phyloP scores from a whole-genome alignment of 192 early-diverging fungal genomes.

The Coemansia sp. region DNA sequence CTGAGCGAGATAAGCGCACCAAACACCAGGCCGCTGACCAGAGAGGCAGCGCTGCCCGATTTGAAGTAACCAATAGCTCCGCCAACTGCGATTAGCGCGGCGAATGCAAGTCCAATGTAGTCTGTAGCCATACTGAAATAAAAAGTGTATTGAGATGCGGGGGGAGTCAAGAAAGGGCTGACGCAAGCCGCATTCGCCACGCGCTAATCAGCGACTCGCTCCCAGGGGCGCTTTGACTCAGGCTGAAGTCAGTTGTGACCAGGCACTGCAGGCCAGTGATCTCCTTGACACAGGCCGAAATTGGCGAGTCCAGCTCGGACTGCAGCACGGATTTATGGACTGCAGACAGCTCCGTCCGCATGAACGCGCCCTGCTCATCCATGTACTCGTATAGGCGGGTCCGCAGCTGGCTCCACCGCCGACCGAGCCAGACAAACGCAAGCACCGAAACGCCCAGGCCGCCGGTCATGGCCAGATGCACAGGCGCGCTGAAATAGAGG shows the following conservation, averaged over 20 bases:
- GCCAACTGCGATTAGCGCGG: slow-evolving; percentile 33
- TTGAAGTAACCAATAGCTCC: slow-evolving; percentile 39
- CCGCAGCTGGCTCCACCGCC: slow-evolving; percentile 33
- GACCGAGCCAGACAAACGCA: slow-evolving; percentile 32
- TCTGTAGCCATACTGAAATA: slow-evolving; percentile 21
- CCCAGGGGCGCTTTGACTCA: background rate
- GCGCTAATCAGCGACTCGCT: slow-evolving; percentile 2
- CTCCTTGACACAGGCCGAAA: slow-evolving; percentile 7
- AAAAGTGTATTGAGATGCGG: background rate
- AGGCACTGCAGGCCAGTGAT: slow-evolving; percentile 2
- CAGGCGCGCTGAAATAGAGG: slow-evolving; percentile 6
- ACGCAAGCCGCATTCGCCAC: slow-evolving; percentile 30
- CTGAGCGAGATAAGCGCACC: slow-evolving; percentile 36
- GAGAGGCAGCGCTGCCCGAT: slow-evolving; percentile 35
- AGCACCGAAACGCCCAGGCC: slow-evolving; percentile 10
- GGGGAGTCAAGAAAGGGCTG: background rate
- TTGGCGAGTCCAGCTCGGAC: slow-evolving; percentile 19
- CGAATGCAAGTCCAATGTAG: slow-evolving; percentile 27
- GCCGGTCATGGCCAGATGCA: slow-evolving; percentile 19
- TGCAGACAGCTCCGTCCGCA: slow-evolving; percentile 14
- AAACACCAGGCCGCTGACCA: slow-evolving; percentile 38
- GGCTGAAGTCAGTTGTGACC: background rate
- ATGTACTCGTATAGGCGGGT: slow-evolving; percentile 13
- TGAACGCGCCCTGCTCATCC: slow-evolving; percentile 9
- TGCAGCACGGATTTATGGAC: slow-evolving; percentile 16